These are phyloP conservation scores for Paratrypanosoma confusum DNA, from an alignment of 208 protist species.

Conservation along the genomic window DNA sequence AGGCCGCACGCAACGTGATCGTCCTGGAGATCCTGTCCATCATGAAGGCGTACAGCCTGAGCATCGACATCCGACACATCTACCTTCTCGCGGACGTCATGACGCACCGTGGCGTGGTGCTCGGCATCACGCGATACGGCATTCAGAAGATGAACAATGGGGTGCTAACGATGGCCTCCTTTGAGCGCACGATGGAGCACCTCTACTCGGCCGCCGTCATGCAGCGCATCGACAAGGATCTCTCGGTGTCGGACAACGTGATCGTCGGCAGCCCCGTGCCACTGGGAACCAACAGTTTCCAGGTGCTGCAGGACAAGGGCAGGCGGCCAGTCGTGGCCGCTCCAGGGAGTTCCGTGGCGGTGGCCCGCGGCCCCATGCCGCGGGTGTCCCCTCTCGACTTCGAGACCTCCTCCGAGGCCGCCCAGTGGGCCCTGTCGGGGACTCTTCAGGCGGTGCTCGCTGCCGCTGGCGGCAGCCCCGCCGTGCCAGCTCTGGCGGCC, in stretches of 20 bases:
- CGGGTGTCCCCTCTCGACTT: too few species aligned
- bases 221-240: constrained; percentile 63
- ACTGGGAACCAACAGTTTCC: constrained; percentile 94
- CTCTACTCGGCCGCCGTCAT: constrained; percentile 97
- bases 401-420: too few species aligned
- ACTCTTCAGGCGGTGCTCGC: too few species aligned
- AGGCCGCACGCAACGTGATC: constrained; percentile 94
- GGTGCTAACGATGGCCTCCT: constrained; percentile 98
- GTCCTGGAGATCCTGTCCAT: constrained; percentile 95
- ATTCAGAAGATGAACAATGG: constrained; percentile 99
- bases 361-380: too few species aligned
- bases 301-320: constrained; percentile 48
- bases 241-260: constrained; percentile 96
- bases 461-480: constrained; percentile 8
- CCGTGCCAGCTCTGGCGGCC: not conserved
- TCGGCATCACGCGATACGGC: constrained; percentile 99
- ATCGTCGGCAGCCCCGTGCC: constrained; percentile 97
- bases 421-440: constrained; percentile 1
- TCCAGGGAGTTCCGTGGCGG: too few species aligned
- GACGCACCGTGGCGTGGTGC: constrained; percentile 95
- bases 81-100: constrained; percentile 99
- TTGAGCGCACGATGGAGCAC: constrained; percentile 99
- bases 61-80: constrained; percentile 96
- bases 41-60: constrained; percentile 95
- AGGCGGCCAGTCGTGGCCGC: too few species aligned